A percentile compares a stretch with the other conserved stretches of the same genome.
Conservation (phyloP, 352 stramenopile species). For the Globisporangium parvum region DNA sequence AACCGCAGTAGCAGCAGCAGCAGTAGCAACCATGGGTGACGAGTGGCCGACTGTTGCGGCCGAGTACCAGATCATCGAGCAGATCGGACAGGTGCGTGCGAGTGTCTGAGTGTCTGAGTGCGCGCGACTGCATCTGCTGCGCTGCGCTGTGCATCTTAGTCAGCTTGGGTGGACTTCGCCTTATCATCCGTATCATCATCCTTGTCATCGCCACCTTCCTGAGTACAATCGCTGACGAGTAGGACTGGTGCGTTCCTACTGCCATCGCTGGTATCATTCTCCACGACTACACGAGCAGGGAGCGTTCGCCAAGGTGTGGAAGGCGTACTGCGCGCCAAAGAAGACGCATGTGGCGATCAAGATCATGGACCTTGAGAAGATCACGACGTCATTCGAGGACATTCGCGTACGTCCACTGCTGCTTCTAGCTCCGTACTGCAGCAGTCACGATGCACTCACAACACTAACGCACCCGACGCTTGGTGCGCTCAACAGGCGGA, state of each 20-base stretch:
- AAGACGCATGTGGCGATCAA: slow-evolving; percentile 95
- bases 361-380: slow-evolving; percentile 99
- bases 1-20: not conserved
- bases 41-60: slow-evolving; percentile 80
- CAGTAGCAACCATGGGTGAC: slow-evolving; percentile 47
- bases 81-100: slow-evolving; percentile 70
- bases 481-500: slow-evolving; percentile 55
- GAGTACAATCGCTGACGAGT: not conserved
- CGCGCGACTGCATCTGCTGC: not conserved
- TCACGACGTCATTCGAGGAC: slow-evolving; percentile 93
- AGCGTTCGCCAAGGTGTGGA: slow-evolving; percentile 98
- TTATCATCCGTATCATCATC: not conserved
- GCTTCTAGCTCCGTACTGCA: not conserved
- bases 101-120: not conserved
- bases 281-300: slow-evolving; percentile 48
- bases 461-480: too few relatives aligned
- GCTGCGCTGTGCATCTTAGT: not conserved
- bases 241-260: not conserved
- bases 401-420: slow-evolving; percentile 54
- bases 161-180: not conserved
- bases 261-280: not conserved
- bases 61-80: slow-evolving; percentile 88
- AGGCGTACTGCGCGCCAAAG: slow-evolving; percentile 88
- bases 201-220: too few relatives aligned
- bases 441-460: not conserved